phyloP scores from a whole-genome alignment of 2,329 filamentous ascomycete genomes.

The Alternaria atra region DNA sequence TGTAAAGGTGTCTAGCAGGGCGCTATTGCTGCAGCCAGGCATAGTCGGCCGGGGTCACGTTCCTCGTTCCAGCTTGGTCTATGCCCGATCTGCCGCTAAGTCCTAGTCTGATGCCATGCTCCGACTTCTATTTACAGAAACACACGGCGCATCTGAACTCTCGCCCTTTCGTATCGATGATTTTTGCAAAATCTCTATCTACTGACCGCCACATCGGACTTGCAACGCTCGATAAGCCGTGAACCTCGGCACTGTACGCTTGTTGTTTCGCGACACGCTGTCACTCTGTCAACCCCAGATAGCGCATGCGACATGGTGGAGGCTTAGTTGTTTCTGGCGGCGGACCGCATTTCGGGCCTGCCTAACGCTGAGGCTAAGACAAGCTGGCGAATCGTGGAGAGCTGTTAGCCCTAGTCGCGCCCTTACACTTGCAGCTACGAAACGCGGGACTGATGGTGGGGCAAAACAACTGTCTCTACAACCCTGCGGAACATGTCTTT shows the following conservation, averaged over 20 bases:
- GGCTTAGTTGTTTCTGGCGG: constrained; percentile 15
- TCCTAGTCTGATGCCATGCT: constrained; percentile 7
- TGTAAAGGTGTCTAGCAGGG: constrained; percentile 8
- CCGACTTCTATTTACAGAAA: constrained; percentile 17
- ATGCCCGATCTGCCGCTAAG: constrained; percentile 16
- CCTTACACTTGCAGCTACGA: neutral
- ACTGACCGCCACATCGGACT: constrained; percentile 3
- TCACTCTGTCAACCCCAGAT: constrained; percentile 7
- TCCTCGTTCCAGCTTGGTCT: constrained; percentile 12
- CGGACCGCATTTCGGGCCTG: constrained; percentile 14
- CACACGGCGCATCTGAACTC: neutral
- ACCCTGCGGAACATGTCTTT: neutral
- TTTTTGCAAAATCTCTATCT: constrained; percentile 3
- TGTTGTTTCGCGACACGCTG: constrained; percentile 5
- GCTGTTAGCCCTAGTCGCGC: neutral
- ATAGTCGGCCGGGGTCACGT: constrained; percentile 10
- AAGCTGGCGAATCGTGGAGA: constrained; percentile 6
- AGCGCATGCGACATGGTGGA: constrained; percentile 8
- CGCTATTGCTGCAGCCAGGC: constrained; percentile 17
- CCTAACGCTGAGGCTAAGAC: constrained; percentile 3
- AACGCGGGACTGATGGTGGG: constrained; percentile 11
- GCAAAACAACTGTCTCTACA: constrained; percentile 12
- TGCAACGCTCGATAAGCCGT: neutral
- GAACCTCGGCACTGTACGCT: neutral
- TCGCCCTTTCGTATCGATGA: constrained; percentile 8